These are phyloP conservation scores for Cytospora paraplurivora DNA, from an alignment of 2,329 filamentous ascomycete genomes.

Conservation along the genomic window DNA sequence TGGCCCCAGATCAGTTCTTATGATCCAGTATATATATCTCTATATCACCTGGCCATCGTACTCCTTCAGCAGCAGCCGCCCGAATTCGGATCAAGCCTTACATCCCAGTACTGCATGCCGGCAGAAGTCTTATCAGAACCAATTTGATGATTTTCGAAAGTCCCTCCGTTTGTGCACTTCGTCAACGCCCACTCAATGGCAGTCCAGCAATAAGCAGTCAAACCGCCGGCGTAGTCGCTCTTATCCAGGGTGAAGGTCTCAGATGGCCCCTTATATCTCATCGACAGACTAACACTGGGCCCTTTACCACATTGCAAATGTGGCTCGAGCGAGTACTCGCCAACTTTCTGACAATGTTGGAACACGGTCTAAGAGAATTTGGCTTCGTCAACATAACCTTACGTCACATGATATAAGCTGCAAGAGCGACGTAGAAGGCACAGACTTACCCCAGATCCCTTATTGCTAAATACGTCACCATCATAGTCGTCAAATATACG, in stretches of 20 bases:
- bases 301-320: conserved; percentile 1
- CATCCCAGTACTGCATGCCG: conserved; percentile 15
- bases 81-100: conserved; percentile 18
- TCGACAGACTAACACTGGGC: conserved; percentile 4
- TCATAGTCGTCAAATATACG: neutral
- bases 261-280: conserved; percentile 12
- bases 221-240: neutral
- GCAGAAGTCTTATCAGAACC: neutral
- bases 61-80: neutral
- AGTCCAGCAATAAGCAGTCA: conserved; percentile 8
- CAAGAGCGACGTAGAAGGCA: neutral
- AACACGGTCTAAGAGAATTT: neutral
- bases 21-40: too few species aligned
- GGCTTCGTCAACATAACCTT: neutral
- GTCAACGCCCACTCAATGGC: conserved; percentile 13
- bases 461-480: conserved; percentile 3
- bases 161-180: neutral
- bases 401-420: too few species aligned
- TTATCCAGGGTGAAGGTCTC: conserved; percentile 1
- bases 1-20: too few species aligned
- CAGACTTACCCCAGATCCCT: neutral
- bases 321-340: neutral
- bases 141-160: conserved; percentile 6
- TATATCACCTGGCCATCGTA: too few species aligned
- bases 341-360: too few species aligned